Evolutionary conservation across 2,329 filamentous ascomycete species (phyloP), one percentile per base, ranked within the genome.

Genomic region (Aspergillus cejpii): DNA sequence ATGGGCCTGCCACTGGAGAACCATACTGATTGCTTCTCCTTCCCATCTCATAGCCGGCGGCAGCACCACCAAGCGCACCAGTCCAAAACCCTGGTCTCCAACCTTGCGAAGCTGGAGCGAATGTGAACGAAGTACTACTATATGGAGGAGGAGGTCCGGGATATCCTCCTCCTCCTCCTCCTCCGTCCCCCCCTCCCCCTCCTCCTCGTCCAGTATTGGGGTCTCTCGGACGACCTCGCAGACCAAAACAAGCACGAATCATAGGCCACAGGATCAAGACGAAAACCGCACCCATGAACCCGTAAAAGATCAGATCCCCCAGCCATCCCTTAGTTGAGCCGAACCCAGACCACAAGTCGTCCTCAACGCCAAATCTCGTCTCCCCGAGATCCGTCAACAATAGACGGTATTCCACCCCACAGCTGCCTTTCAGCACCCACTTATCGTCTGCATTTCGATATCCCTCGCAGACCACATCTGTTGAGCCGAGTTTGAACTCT

Each of bases 381-480:
- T 90, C 81, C 2, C 92, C 92, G 49, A 76, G 73, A 8, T 84
- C 80, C 1, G 90, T 97, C 41, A 97, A 72, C 0, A 85, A 66
- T 5, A 97, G 68, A 11, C 84, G 76, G 67, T 97, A 97, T 68
- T 95, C 87, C 19, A 95, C 90, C 11, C 85, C 92, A 67, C 91
- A 97, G 65, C 86, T 92, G 17, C 92, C 92, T 59, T 86, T 89
- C 43, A 97, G 71, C n/a, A 97, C 78, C 65, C 88, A 94, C 0
- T 81, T 80, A 64, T 97, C 92, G 37, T 91, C 80, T 0, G 83
- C 69, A 11, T 72, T 75, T 46, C 78, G 73, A 69, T 95, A 97
- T 8, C 92, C 91, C 62, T 98, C 91, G 66, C 92, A 98, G 8
- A 89, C 74, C 44, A 97, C 91, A 50, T 97, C 90, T 8, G 91